A percentile compares a stretch with the other conserved stretches of the same genome.
Conservation (phyloP, 2,329 filamentous ascomycete genomes). For the Juglanconis sp. region DNA sequence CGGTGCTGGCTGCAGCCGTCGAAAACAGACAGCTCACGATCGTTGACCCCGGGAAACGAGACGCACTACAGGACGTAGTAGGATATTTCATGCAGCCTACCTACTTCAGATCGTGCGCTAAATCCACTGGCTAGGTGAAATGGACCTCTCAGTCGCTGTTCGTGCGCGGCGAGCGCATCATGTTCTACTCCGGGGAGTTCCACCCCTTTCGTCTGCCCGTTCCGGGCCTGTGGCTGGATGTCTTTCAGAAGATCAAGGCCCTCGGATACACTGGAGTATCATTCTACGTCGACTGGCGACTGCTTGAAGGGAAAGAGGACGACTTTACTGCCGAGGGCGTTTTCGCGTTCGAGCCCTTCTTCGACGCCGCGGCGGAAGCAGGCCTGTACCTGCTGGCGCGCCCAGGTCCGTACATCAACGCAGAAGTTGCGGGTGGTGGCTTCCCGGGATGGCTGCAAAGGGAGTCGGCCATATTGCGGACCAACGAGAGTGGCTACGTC, state of each 20-base stretch:
- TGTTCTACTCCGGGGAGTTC: conserved; percentile 71
- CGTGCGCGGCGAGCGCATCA: conserved; percentile 65
- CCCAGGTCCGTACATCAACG: conserved; percentile 75
- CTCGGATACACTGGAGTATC: conserved; percentile 77
- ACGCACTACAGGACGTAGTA: conserved; percentile 13
- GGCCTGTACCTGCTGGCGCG: conserved; percentile 75
- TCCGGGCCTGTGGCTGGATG: conserved; percentile 50
- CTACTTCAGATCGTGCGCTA: not conserved
- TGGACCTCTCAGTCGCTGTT: conserved; percentile 73
- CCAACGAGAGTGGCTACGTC: conserved; percentile 58
- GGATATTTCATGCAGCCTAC: not conserved
- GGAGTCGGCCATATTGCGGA: conserved; percentile 62
- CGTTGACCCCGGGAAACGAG: conserved; percentile 1
- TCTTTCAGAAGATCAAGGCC: conserved; percentile 81
- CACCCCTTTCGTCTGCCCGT: conserved; percentile 61
- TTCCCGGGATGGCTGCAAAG: conserved; percentile 79
- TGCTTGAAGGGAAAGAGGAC: conserved; percentile 71
- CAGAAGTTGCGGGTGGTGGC: conserved; percentile 71
- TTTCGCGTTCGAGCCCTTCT: conserved; percentile 71
- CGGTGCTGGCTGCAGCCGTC: not conserved
- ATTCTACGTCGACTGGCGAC: conserved; percentile 76
- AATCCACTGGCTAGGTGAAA: conserved; percentile 42
- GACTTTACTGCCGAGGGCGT: conserved; percentile 68
- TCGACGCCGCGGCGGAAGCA: conserved; percentile 67
- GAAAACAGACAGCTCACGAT: not conserved